Evolutionary conservation across 192 early-diverging fungal genomes (phyloP).

Genomic region (Cetraspora pellucida): DNA sequence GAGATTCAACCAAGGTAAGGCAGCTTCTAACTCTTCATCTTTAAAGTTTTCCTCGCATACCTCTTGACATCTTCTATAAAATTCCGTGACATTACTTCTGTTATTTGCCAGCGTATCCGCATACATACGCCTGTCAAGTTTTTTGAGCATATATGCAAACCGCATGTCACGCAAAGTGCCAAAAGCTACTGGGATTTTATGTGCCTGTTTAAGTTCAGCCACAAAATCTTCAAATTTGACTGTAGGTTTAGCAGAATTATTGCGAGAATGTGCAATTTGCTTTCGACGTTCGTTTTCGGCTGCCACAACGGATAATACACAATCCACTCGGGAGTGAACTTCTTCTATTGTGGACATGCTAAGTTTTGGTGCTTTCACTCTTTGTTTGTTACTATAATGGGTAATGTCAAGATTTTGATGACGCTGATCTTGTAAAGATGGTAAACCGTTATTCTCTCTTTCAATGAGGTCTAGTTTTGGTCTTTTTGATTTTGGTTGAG

Average conservation of each 20-base stretch:
- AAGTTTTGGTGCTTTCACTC: constrained; percentile 34
- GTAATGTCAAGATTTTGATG: constrained; percentile 5
- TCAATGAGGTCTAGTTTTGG: background rate
- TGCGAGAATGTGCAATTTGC: constrained; percentile 1
- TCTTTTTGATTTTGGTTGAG: constrained; percentile 15
- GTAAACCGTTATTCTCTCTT: constrained; percentile 1
- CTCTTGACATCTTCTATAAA: constrained; percentile 34
- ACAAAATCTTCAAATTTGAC: constrained; percentile 36
- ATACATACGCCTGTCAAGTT: constrained; percentile 11
- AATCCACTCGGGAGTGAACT: constrained; percentile 30
- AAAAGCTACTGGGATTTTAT: constrained; percentile 34
- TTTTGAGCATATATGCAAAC: constrained; percentile 34
- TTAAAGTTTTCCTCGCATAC: constrained; percentile 33
- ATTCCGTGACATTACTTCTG: constrained; percentile 34
- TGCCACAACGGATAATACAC: constrained; percentile 17
- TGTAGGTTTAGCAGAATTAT: background rate
- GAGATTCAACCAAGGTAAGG: constrained; percentile 34
- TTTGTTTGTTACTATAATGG: constrained; percentile 8
- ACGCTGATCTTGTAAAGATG: background rate
- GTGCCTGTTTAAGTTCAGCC: constrained; percentile 26
- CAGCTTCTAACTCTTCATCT: constrained; percentile 28
- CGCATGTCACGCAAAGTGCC: constrained; percentile 34
- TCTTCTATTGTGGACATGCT: constrained; percentile 36
- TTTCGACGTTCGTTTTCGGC: constrained; percentile 28
- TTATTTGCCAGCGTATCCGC: constrained; percentile 3